Evolutionary conservation across 164 flowering plant genomes (phyloP).

Genomic region (Berberis vulgaris): DNA sequence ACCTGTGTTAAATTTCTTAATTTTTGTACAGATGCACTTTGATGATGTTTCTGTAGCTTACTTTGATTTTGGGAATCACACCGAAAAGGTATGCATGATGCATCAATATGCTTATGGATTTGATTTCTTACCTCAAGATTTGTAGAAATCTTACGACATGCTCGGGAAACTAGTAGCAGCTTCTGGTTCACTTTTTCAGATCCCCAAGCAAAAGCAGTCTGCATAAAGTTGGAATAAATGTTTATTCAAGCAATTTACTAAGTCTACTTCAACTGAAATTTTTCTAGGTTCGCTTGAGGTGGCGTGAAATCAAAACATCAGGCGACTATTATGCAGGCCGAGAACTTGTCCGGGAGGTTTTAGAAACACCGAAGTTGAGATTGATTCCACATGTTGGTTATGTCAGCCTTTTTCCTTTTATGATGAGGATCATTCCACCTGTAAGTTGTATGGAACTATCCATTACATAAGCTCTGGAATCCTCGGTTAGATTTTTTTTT

Average conservation of each 20-base stretch:
- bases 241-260: no score
- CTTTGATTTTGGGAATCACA: constrained; percentile 88
- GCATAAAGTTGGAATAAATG: no score
- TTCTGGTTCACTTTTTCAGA: no score
- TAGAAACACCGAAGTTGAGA: constrained; percentile 50
- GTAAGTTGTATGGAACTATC: constrained; percentile 45
- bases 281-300: constrained; percentile 67
- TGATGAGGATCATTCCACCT: constrained; percentile 66
- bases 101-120: no score
- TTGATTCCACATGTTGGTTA: constrained; percentile 94
- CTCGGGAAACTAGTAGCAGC: no score
- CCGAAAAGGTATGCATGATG: constrained; percentile 61
- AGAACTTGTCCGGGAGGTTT: constrained; percentile 69
- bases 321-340: constrained; percentile 31
- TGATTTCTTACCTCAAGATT: no score
- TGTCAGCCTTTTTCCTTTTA: constrained; percentile 94
- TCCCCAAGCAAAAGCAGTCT: no score
- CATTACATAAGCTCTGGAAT: no score
- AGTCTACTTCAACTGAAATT: no score
- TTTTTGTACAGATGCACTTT: constrained; percentile 93
- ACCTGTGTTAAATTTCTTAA: no score
- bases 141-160: no score
- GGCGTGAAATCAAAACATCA: constrained; percentile 38
- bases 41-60: constrained; percentile 69
- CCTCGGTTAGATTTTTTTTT: background rate